Conservation (phyloP, 1,139 yeast species). For the Sugiyamaella neomexicana region DNA sequence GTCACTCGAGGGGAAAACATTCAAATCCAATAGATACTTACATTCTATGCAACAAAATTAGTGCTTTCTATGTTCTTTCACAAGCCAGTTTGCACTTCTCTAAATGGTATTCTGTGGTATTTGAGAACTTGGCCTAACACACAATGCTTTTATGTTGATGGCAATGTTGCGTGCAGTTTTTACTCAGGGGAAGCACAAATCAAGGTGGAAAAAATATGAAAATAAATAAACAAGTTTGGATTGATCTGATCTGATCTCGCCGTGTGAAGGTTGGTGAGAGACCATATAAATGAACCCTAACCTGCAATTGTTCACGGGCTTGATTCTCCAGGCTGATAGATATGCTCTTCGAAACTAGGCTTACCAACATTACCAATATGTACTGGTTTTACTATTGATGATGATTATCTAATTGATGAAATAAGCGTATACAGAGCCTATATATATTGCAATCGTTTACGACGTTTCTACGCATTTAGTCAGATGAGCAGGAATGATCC, state of each 20-base stretch:
- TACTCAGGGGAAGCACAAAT: not conserved
- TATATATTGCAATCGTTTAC: too few relatives aligned
- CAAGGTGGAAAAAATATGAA: not conserved
- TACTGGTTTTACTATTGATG: too few relatives aligned
- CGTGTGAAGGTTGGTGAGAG: not conserved
- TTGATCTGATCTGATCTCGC: not conserved
- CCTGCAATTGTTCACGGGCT: not conserved
- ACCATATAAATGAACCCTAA: not conserved
- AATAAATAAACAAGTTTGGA: conserved; percentile 5
- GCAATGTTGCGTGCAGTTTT: not conserved
- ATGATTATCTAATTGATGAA: too few relatives aligned
- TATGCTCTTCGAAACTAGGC: too few relatives aligned
- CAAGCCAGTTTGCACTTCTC: not conserved
- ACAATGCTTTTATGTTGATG: not conserved
- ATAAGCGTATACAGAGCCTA: too few relatives aligned
- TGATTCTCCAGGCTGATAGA: too few relatives aligned
- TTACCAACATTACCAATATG: too few relatives aligned
- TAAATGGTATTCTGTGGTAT: conserved; percentile 5
- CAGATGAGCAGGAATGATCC: too few relatives aligned
- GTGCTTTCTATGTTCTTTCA: not conserved
- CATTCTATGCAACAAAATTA: not conserved
- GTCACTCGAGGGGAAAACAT: too few relatives aligned
- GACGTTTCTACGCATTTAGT: too few relatives aligned
- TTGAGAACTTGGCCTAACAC: not conserved
- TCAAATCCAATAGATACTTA: not conserved